Conservation (phyloP, 805 yeast genomes). For the Tetrapisispora phaffii region DNA sequence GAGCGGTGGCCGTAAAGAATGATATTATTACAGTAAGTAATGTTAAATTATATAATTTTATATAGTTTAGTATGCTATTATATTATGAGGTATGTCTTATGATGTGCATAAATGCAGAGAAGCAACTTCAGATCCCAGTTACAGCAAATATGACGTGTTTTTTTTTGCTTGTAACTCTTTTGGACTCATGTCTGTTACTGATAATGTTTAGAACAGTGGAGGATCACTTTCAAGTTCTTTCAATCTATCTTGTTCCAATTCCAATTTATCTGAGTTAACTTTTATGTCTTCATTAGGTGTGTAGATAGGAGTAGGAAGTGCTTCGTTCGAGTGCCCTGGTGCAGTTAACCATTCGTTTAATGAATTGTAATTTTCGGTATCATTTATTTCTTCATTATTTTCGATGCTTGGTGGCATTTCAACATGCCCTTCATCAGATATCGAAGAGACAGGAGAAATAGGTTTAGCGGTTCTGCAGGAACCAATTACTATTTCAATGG, state of each 20-base stretch:
- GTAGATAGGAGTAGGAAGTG: conserved; percentile 16
- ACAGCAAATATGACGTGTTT: too few relatives aligned
- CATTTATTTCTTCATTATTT: not conserved
- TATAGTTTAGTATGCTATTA: too few relatives aligned
- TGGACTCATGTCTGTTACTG: too few relatives aligned
- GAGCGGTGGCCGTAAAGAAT: not conserved
- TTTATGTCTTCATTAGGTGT: conserved; percentile 11
- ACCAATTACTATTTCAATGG: conserved; percentile 73
- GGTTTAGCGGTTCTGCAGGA: conserved; percentile 42
- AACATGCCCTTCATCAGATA: not conserved
- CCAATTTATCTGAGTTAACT: conserved; percentile 30
- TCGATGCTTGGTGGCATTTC: not conserved
- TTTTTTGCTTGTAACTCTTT: too few relatives aligned
- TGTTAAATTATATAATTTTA: too few relatives aligned
- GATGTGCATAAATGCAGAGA: too few relatives aligned
- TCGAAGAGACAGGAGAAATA: not conserved
- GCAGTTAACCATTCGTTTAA: conserved; percentile 4
- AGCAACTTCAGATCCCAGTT: too few relatives aligned
- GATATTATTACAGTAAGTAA: not conserved
- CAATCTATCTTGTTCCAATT: conserved; percentile 32
- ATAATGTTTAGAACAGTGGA: conserved; percentile 15
- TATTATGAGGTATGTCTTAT: too few relatives aligned
- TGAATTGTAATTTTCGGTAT: not conserved
- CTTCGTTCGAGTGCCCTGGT: not conserved
- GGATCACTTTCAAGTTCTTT: conserved; percentile 36